Percentiles rank a stretch among this genome's conserved stretches.
Conservation (phyloP, 2,329 filamentous ascomycete genomes). For the Fusarium sp. region DNA sequence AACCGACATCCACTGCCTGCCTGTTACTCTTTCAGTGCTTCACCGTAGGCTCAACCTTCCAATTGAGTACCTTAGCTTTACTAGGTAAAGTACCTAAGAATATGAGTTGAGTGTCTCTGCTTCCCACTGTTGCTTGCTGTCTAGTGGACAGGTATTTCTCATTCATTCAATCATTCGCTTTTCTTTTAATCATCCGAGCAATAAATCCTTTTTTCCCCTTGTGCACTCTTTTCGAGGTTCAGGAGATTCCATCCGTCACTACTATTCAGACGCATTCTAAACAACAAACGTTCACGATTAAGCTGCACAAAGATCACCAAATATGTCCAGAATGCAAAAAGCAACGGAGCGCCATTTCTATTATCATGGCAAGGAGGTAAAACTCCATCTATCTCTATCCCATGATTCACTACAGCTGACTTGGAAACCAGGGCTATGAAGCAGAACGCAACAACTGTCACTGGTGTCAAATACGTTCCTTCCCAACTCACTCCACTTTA, state of each 20-base stretch:
- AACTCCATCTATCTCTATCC: neutral
- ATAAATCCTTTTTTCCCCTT: neutral
- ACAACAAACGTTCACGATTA: neutral
- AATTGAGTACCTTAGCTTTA: too few relatives aligned
- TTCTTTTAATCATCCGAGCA: neutral
- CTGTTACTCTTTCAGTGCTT: slow-evolving; percentile 2
- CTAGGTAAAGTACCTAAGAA: too few relatives aligned
- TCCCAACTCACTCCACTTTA: slow-evolving; percentile 60
- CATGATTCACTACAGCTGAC: neutral
- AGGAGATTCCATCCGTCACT: neutral
- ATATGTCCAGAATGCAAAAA: slow-evolving; percentile 57
- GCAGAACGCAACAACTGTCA: slow-evolving; percentile 64
- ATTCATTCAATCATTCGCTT: too few relatives aligned
- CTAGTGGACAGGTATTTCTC: too few relatives aligned
- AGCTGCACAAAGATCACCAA: neutral
- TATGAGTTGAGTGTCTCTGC: neutral
- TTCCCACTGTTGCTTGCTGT: neutral
- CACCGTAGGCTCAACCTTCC: neutral
- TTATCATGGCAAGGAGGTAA: slow-evolving; percentile 57
- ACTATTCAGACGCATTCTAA: neutral
- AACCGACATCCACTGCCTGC: slow-evolving; percentile 12
- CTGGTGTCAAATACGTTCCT: slow-evolving; percentile 70
- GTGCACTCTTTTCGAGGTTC: neutral
- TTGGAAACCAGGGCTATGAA: slow-evolving; percentile 49
- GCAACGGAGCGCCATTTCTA: slow-evolving; percentile 64